phyloP scores from a whole-genome alignment of 2,329 filamentous ascomycete species.

The Aspergillus brunneoviolaceus region DNA sequence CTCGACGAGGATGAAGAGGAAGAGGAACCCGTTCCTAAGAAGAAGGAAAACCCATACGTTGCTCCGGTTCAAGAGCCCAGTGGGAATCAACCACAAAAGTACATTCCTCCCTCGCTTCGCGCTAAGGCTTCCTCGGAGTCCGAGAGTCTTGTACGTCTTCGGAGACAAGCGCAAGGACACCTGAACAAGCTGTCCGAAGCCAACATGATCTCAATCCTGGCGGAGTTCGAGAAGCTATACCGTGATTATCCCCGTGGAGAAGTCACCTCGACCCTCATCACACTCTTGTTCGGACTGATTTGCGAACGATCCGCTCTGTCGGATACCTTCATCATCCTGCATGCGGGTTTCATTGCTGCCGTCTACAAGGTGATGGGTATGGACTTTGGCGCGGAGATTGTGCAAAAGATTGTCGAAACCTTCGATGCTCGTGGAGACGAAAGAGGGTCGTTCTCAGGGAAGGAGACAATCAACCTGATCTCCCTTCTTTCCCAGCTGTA shows the following conservation, averaged over 20 bases:
- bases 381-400: slow-evolving; percentile 83
- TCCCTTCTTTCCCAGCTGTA: slow-evolving; percentile 84
- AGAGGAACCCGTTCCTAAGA: slow-evolving; percentile 43
- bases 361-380: slow-evolving; percentile 83
- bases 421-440: slow-evolving; percentile 66
- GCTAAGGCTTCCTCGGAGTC: slow-evolving; percentile 62
- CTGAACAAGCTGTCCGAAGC: slow-evolving; percentile 92
- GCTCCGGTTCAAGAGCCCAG: slow-evolving; percentile 59
- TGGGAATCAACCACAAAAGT: slow-evolving; percentile 61
- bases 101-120: slow-evolving; percentile 83
- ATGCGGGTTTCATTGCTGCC: slow-evolving; percentile 84
- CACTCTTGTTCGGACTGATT: slow-evolving; percentile 75
- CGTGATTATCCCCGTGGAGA: slow-evolving; percentile 80
- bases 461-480: slow-evolving; percentile 73
- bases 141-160: slow-evolving; percentile 67
- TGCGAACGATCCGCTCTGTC: slow-evolving; percentile 74
- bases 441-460: slow-evolving; percentile 46
- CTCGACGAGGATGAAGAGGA: slow-evolving; percentile 30
- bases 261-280: slow-evolving; percentile 76
- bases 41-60: slow-evolving; percentile 82
- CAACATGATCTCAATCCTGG: slow-evolving; percentile 80
- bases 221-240: slow-evolving; percentile 80
- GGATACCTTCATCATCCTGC: slow-evolving; percentile 87
- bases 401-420: slow-evolving; percentile 73
- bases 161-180: slow-evolving; percentile 79